Evolutionary conservation across 2,329 filamentous ascomycete genomes (phyloP).

Genomic region (Meredithiella fracta): DNA sequence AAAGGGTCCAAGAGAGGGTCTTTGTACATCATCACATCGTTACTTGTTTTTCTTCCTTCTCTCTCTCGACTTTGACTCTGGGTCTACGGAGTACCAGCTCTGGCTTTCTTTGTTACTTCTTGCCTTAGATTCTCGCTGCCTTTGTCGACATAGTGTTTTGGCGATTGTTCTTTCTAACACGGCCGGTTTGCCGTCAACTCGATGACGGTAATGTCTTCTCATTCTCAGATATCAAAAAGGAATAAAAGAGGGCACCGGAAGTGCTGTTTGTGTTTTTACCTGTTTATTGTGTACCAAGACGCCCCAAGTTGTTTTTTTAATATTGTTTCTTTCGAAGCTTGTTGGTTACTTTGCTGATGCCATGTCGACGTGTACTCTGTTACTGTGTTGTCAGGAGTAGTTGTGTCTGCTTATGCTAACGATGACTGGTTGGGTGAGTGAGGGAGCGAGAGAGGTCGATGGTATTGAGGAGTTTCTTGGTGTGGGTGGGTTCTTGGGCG

Average conservation of each 20-base stretch:
- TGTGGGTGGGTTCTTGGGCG: too few relatives aligned
- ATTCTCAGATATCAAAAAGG: conserved; percentile 6
- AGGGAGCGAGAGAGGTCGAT: too few relatives aligned
- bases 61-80: conserved; percentile 6
- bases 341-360: neutral
- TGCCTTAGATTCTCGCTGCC: neutral
- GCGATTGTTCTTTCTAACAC: neutral
- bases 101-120: neutral
- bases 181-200: neutral
- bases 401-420: neutral
- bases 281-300: neutral
- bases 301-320: neutral
- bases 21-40: conserved; percentile 30
- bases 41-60: conserved; percentile 16
- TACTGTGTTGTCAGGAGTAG: neutral
- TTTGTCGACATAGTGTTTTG: neutral
- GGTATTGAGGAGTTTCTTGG: too few relatives aligned
- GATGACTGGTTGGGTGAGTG: neutral
- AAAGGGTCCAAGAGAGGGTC: conserved; percentile 22
- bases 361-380: neutral
- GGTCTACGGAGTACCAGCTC: neutral
- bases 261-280: conserved; percentile 7
- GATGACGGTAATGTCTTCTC: neutral
- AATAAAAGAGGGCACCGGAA: conserved; percentile 5
- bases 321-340: neutral